Evolutionary conservation across 1,139 yeast species (phyloP).

Genomic region (Saccharomyces uvarum): DNA sequence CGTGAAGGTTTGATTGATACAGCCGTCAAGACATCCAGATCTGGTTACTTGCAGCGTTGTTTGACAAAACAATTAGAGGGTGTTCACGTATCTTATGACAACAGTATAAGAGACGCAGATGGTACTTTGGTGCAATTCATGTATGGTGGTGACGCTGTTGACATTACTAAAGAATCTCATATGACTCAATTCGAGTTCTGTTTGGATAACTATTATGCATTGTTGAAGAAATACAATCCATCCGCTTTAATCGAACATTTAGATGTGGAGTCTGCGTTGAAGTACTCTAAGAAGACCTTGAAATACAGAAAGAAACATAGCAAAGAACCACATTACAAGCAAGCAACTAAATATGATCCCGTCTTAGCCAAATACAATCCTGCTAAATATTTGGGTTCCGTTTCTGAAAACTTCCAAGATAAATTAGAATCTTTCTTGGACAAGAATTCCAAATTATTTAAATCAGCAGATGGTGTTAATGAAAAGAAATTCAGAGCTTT

Average conservation of each 20-base stretch:
- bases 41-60: slow-evolving; percentile 98
- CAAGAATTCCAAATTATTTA: slow-evolving; percentile 46
- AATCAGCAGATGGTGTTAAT: slow-evolving; percentile 41
- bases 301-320: slow-evolving; percentile 66
- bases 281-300: slow-evolving; percentile 73
- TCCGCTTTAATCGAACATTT: slow-evolving; percentile 63
- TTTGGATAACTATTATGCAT: slow-evolving; percentile 79
- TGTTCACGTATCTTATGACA: slow-evolving; percentile 88
- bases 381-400: slow-evolving; percentile 82
- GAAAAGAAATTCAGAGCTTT: slow-evolving; percentile 90
- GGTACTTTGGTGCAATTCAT: slow-evolving; percentile 90
- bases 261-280: slow-evolving; percentile 74
- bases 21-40: slow-evolving; percentile 96
- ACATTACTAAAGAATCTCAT: slow-evolving; percentile 89
- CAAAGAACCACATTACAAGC: slow-evolving; percentile 55
- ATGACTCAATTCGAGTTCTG: slow-evolving; percentile 92
- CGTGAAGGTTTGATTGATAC: slow-evolving; percentile 99
- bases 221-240: slow-evolving; percentile 82
- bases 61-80: slow-evolving; percentile 97
- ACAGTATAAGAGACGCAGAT: slow-evolving; percentile 92
- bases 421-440: slow-evolving; percentile 66
- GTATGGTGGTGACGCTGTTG: slow-evolving; percentile 96
- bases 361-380: slow-evolving; percentile 82
- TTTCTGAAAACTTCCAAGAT: slow-evolving; percentile 81
- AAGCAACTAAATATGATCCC: slow-evolving; percentile 72